Evolutionary conservation across 257 asterid species (phyloP), one percentile per base, ranked within the genome.

Genomic region (Capsicum baccatum): DNA sequence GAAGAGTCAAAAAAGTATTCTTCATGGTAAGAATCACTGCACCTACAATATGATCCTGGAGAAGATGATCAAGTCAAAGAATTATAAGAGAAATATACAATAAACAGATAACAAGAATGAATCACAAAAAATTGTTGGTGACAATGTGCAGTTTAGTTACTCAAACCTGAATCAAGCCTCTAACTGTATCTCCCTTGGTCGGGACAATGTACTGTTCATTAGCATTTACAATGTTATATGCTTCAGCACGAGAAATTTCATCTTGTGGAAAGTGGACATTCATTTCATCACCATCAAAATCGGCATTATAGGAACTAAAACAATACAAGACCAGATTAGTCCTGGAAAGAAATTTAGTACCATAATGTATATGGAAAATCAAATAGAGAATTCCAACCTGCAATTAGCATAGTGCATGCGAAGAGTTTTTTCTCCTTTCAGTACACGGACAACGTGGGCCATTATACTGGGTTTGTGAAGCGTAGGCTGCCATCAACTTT

Each of bases 321-420:
- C 86, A 82, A 84, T 83, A 83, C 71, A 19, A 87, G 73, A 83
- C 85, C 78, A 83, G 83, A 66, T 47, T 84, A 74, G 87, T 89
- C 89, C 48, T 19, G 56, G 52, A 87, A 85, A 67, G 57, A 21
- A 74, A 21, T 86, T 79, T 83, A 70, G 78, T 79, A 83, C 63
- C 11, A 86, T 47, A 80, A 73, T 52, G 47, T 50, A 47, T 68
- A 17, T 73, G 59, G 37, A 26, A 74, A 54, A 70, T 26, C 60
- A 84, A 56, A 19, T 26, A 79, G 48, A 69, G 50, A 76, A 69
- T 52, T 76, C 92, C 54, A 89, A 97, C 99, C 99, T 97, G 99
- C 99, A 97, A 91, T 97, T 97, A 82, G 99, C 99, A 86, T 97
- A 97, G 91, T 97, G 99, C 99, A 97, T 95, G 82, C 99, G 95